Percentiles rank a stretch among this genome's conserved stretches.
These are phyloP conservation scores for Cytospora piceae DNA, from an alignment of 2,329 filamentous ascomycete genomes.

Conservation along the genomic window DNA sequence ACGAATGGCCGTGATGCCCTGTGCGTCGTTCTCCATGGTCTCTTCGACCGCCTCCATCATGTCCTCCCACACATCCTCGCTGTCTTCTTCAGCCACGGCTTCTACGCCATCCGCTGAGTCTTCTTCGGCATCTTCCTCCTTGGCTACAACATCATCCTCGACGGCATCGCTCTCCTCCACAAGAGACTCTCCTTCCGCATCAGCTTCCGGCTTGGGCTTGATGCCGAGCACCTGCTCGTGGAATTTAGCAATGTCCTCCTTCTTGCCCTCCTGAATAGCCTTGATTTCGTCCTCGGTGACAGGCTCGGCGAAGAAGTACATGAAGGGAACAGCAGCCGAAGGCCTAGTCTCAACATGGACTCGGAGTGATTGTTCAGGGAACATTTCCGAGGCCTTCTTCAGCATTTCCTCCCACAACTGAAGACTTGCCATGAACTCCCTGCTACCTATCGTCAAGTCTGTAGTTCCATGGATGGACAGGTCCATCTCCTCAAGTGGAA, in stretches of 20 bases:
- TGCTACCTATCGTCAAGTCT: conserved; percentile 70
- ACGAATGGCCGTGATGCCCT: conserved; percentile 54
- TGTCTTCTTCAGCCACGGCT: conserved; percentile 35
- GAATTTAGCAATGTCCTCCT: conserved; percentile 68
- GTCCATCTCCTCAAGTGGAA: conserved; percentile 87
- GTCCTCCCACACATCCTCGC: conserved; percentile 54
- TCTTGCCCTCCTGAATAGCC: conserved; percentile 70
- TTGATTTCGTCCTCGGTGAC: conserved; percentile 74
- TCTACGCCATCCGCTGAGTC: conserved; percentile 18
- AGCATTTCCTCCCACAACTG: conserved; percentile 78
- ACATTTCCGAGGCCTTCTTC: conserved; percentile 73
- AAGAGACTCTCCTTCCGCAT: conserved; percentile 32
- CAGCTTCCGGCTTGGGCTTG: conserved; percentile 37
- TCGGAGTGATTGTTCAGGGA: conserved; percentile 75
- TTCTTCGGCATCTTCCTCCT: conserved; percentile 34
- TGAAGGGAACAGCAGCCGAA: conserved; percentile 59
- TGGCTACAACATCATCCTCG: conserved; percentile 36
- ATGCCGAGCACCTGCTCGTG: conserved; percentile 65
- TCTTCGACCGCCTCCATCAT: conserved; percentile 60
- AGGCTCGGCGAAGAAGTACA: conserved; percentile 91
- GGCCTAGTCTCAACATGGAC: conserved; percentile 80
- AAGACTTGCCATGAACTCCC: conserved; percentile 84
- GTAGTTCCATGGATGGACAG: conserved; percentile 79
- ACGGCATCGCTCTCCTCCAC: conserved; percentile 34
- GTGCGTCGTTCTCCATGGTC: conserved; percentile 60